Base-by-base conservation (phyloP, 164 flowering plant species). In the Saururus chinensis region DNA sequence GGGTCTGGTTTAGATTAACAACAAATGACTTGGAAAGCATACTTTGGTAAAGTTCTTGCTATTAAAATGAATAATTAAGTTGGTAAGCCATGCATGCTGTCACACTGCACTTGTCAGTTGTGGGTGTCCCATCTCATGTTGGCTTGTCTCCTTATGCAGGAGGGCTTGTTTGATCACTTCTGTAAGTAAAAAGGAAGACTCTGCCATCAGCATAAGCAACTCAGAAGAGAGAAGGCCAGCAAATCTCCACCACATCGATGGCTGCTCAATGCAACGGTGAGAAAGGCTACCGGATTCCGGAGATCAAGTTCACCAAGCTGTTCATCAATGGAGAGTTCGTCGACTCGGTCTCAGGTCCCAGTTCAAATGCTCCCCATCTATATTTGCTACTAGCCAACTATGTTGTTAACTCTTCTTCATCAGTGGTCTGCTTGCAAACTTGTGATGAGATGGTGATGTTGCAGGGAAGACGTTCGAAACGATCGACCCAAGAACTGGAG, bases 311-410 rank as follows among this genome's bases (percentile, higher is more conserved):
- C 71, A 84, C 86, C 0, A 84, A 84, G 76, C 81, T 87, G 17
- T 87, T 87, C 84, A 87, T 87, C 72, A 80, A 87, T 68, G 93
- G 93, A 68, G 77, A 83, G 13, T 87, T 81, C 68, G 85, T 84
- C 17, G 86, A 87, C 61, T 70, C 93, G 9, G 62, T 81, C 59
- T 82, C 90, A 78, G 89, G 95, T 85, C 20, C 19, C 24, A 6
- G 37, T 6, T 30, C 37, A 6, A 30, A 30, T 30, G 57, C 14
- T 42, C 25, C 26, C 19, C 51, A 21, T 40, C 8, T 40, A 25
- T 17, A 24, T 49, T 24, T 56, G 14, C 22, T 23, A 13, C 9
- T 19, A 14, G 6, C 51, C 9, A 59, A 2, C 19, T 20, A 4
- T 1, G 22, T 4, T 53, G 24, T 11, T 53, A 9, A 10, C 12